A percentile compares a stretch with the other conserved stretches of the same genome.
Conservation (phyloP, 1,284 basidiomycete species). For the Clitocybe nebularis region DNA sequence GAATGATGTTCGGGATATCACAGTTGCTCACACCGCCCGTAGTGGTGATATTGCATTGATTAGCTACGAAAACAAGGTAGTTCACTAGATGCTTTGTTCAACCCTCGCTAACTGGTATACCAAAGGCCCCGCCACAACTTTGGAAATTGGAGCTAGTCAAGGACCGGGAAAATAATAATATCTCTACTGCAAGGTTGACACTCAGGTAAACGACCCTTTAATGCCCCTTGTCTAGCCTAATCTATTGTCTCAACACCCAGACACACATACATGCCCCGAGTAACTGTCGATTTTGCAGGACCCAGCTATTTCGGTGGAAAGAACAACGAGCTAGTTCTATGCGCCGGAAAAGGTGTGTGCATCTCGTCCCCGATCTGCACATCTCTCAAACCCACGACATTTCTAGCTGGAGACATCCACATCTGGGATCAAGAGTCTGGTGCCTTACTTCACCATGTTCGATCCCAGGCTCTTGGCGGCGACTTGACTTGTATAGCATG, state of each 20-base stretch:
- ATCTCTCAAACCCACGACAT: neutral
- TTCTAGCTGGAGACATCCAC: conserved; percentile 69
- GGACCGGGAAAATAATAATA: conserved; percentile 36
- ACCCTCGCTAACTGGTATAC: neutral
- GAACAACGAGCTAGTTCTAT: conserved; percentile 71
- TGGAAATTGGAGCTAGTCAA: conserved; percentile 72
- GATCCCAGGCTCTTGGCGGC: conserved; percentile 53
- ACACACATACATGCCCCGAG: conserved; percentile 71
- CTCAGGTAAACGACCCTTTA: conserved; percentile 26
- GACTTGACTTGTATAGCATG: conserved; percentile 76
- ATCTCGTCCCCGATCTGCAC: neutral
- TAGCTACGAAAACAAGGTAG: conserved; percentile 70
- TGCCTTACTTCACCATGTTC: conserved; percentile 60
- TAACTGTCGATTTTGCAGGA: conserved; percentile 68
- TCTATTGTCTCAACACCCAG: conserved; percentile 19
- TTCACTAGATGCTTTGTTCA: neutral
- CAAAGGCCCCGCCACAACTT: conserved; percentile 71
- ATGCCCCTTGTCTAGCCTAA: neutral
- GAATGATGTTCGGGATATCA: conserved; percentile 73
- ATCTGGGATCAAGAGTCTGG: conserved; percentile 83
- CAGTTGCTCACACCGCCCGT: conserved; percentile 45
- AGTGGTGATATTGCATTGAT: conserved; percentile 63
- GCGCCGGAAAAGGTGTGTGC: conserved; percentile 62
- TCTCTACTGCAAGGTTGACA: conserved; percentile 43
- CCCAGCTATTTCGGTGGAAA: conserved; percentile 77